A percentile compares a stretch with the other conserved stretches of the same genome.
Evolutionary conservation across 148 eudicot species (phyloP).

Genomic region (Vaccinium corymbosum): DNA sequence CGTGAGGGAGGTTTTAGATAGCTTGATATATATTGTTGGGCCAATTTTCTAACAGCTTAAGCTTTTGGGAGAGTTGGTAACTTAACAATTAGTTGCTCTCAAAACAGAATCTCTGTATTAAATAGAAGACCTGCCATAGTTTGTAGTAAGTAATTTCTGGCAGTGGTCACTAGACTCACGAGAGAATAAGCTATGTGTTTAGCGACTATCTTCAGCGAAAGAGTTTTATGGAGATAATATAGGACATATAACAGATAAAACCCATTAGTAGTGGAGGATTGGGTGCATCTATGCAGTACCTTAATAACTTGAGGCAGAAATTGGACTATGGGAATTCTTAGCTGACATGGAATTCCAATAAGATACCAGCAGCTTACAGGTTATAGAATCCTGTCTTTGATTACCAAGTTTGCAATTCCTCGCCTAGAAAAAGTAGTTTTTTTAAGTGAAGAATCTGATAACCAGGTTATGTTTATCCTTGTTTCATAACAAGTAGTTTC

Average conservation of each 20-base stretch:
- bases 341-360: not conserved
- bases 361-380: not conserved
- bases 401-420: not conserved
- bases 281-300: not conserved
- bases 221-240: not conserved
- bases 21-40: too few relatives aligned
- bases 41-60: too few relatives aligned
- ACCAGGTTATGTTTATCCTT: not conserved
- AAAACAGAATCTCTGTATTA: not conserved
- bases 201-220: not conserved
- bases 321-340: not conserved
- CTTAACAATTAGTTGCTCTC: not conserved
- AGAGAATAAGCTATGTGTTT: not conserved
- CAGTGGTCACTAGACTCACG: not conserved
- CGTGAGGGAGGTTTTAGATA: too few relatives aligned
- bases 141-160: not conserved
- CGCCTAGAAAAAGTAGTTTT: not conserved
- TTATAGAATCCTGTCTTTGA: not conserved
- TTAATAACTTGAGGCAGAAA: not conserved
- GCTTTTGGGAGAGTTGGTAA: too few relatives aligned
- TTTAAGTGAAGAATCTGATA: not conserved
- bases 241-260: not conserved
- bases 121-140: not conserved
- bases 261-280: not conserved
- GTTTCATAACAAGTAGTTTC: not conserved